Percentiles rank a stretch among this genome's conserved stretches.
Evolutionary conservation across 306 rosid genomes (phyloP).

Genomic region (Notholithocarpus densiflorus): DNA sequence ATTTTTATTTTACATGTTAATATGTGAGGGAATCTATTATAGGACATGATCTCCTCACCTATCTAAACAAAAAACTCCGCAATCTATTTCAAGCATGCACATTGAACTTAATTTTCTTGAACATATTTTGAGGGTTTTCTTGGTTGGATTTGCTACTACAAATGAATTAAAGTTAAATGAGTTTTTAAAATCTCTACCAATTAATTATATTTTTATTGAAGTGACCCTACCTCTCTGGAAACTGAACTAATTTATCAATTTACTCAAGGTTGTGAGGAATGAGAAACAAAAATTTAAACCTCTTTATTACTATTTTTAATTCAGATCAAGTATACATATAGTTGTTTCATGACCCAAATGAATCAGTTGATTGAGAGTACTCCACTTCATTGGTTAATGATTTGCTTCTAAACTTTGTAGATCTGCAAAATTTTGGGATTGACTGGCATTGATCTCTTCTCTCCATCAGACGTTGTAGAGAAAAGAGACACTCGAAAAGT

Average conservation of each 20-base stretch:
- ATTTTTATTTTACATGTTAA: no score
- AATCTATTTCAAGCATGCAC: background rate
- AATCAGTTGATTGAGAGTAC: background rate
- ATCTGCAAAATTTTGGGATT: conserved; percentile 53
- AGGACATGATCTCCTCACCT: background rate
- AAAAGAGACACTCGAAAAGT: conserved; percentile 46
- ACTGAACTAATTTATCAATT: background rate
- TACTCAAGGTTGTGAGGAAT: background rate
- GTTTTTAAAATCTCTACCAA: background rate
- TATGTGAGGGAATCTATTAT: no score
- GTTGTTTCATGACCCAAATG: background rate
- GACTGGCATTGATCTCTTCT: conserved; percentile 52
- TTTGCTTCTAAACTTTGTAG: conserved; percentile 21
- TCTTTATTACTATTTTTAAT: background rate
- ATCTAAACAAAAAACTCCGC: background rate
- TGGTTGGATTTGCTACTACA: background rate
- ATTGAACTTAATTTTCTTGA: background rate
- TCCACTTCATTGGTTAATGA: background rate
- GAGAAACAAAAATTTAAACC: background rate
- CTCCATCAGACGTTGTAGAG: conserved; percentile 64
- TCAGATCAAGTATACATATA: background rate
- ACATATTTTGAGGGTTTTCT: background rate
- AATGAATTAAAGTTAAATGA: background rate
- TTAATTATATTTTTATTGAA: background rate
- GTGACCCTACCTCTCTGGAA: background rate